Percentiles rank a stretch among this genome's conserved stretches.
These are phyloP conservation scores for Cystobasidium onofrii DNA, from an alignment of 768 basidiomycete species.

Conservation along the genomic window DNA sequence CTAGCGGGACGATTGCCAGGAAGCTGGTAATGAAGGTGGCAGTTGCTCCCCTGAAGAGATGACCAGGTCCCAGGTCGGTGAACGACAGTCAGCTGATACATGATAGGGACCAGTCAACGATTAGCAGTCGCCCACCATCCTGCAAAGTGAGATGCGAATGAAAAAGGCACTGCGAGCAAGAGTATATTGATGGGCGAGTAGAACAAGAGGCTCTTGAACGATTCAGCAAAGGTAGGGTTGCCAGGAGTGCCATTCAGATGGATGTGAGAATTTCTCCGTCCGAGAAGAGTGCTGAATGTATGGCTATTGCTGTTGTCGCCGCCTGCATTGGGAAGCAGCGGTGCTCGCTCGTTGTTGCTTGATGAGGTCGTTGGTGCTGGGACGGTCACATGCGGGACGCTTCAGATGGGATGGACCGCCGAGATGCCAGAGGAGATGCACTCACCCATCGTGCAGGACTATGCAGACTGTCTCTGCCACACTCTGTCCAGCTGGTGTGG, in stretches of 20 bases:
- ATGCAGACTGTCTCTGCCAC: too few species aligned
- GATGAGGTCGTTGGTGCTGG: neutral
- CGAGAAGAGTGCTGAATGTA: neutral
- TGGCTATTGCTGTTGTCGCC: neutral
- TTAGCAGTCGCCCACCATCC: constrained; percentile 64
- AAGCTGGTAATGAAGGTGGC: constrained; percentile 49
- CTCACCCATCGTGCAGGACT: neutral
- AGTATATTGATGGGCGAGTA: constrained; percentile 44
- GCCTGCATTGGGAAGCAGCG: constrained; percentile 5
- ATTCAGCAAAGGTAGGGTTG: neutral
- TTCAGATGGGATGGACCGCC: neutral
- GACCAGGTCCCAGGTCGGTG: neutral
- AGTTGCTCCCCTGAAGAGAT: constrained; percentile 32
- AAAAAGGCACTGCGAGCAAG: constrained; percentile 70
- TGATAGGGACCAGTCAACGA: too few species aligned
- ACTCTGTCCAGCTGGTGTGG: too few species aligned
- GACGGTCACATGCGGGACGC: neutral
- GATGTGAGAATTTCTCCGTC: neutral
- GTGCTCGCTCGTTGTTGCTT: constrained; percentile 4
- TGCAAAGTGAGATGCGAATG: constrained; percentile 57
- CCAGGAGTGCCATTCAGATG: neutral
- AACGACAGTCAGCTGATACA: too few species aligned
- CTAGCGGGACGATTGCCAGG: constrained; percentile 75
- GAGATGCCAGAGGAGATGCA: neutral
- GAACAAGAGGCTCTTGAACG: constrained; percentile 23